phyloP scores from a whole-genome alignment of 768 basidiomycete species.

The Collybia mongolica region DNA sequence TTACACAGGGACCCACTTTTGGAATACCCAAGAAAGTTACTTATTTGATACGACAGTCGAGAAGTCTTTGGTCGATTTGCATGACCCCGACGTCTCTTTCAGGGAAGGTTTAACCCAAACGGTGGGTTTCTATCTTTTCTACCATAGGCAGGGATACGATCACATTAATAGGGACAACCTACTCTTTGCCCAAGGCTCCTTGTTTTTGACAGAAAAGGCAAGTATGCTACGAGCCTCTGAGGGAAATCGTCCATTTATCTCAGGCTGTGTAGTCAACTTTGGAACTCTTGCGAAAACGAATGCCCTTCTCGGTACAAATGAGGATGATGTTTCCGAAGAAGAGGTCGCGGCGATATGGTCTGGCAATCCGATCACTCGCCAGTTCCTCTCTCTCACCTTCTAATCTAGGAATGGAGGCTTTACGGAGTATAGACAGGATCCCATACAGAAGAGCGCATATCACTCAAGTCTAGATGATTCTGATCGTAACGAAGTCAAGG shows the following conservation, averaged over 20 bases:
- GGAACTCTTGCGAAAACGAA: slow-evolving; percentile 50
- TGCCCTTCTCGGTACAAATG: slow-evolving; percentile 34
- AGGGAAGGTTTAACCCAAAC: slow-evolving; percentile 51
- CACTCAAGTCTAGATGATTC: slow-evolving; percentile 40
- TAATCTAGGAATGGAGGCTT: slow-evolving; percentile 42
- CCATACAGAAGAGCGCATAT: slow-evolving; percentile 53
- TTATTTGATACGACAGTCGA: slow-evolving; percentile 44
- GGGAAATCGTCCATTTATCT: too few species aligned
- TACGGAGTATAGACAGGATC: slow-evolving; percentile 50
- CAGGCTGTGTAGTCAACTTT: slow-evolving; percentile 52
- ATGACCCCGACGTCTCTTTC: slow-evolving; percentile 63
- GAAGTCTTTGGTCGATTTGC: slow-evolving; percentile 24
- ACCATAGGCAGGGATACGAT: slow-evolving; percentile 2
- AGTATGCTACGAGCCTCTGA: slow-evolving; percentile 5
- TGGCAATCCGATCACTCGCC: slow-evolving; percentile 5
- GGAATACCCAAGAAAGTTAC: slow-evolving; percentile 79
- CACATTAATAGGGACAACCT: slow-evolving; percentile 38
- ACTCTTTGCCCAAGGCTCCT: slow-evolving; percentile 63
- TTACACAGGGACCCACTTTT: slow-evolving; percentile 73
- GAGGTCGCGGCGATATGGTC: slow-evolving; percentile 17
- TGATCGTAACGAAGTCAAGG: slow-evolving; percentile 6
- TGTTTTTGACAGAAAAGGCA: slow-evolving; percentile 68
- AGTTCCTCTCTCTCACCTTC: background rate
- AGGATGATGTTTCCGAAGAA: slow-evolving; percentile 14
- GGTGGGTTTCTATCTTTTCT: slow-evolving; percentile 32